A percentile compares a stretch with the other conserved stretches of the same genome.
Conservation (phyloP, 208 protist genomes). For the Trypanosoma scelopori region DNA sequence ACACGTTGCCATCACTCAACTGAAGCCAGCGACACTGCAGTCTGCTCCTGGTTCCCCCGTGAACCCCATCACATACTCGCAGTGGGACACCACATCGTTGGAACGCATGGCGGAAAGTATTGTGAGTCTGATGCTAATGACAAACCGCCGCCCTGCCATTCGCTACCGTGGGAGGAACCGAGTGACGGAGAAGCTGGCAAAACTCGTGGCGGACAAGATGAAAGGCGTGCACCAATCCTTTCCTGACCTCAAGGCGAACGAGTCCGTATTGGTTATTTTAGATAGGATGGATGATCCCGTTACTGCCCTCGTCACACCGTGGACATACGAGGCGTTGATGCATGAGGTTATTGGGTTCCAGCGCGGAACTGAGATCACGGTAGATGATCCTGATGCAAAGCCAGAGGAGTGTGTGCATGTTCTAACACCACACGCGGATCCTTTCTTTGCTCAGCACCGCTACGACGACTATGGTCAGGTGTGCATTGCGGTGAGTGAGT, state of each 20-base stretch:
- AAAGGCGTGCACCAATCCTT: constrained; percentile 83
- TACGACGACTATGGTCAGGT: constrained; percentile 98
- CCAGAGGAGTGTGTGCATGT: constrained; percentile 78
- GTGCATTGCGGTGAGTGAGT: constrained; percentile 92
- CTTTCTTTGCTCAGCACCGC: constrained; percentile 95
- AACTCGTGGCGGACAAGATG: constrained; percentile 75
- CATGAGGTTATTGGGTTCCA: constrained; percentile 96
- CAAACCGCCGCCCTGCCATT: constrained; percentile 82
- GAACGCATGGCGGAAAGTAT: constrained; percentile 76
- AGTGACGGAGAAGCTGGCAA: constrained; percentile 71
- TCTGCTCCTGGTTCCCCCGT: constrained; percentile 35
- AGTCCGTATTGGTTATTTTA: constrained; percentile 82
- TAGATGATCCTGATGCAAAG: constrained; percentile 72
- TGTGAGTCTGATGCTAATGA: constrained; percentile 82
- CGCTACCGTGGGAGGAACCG: constrained; percentile 73
- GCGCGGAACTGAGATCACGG: constrained; percentile 89
- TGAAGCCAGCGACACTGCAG: constrained; percentile 50
- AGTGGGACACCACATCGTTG: constrained; percentile 69
- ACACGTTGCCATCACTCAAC: constrained; percentile 68
- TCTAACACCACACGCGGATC: constrained; percentile 86
- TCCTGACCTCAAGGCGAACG: constrained; percentile 77
- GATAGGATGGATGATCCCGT: constrained; percentile 94
- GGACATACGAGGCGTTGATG: constrained; percentile 99
- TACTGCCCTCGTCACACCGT: constrained; percentile 97
- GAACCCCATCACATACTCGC: constrained; percentile 77